These are phyloP conservation scores for Fragaria nilgerrensis DNA, from an alignment of 306 rosid species.

Conservation along the genomic window DNA sequence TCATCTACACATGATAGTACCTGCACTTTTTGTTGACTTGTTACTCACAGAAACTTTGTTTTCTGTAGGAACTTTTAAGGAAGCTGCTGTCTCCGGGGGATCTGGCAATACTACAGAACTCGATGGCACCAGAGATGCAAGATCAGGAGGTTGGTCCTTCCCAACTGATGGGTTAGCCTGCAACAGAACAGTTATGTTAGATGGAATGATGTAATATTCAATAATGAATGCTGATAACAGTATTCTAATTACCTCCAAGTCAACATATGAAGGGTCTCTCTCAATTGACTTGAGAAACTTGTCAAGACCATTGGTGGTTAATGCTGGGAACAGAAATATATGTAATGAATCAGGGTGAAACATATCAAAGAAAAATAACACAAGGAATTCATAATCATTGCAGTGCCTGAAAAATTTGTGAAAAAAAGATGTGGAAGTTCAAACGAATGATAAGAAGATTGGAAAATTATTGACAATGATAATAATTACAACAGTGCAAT, in stretches of 20 bases:
- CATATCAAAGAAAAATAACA: conserved; percentile 2
- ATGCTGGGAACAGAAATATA: conserved; percentile 48
- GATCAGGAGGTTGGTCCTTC: conserved; percentile 97
- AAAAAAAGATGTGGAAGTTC: neutral
- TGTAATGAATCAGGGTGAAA: conserved; percentile 1
- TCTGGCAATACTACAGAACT: conserved; percentile 46
- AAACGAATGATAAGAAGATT: neutral
- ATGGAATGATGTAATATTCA: conserved; percentile 9
- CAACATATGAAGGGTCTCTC: conserved; percentile 77
- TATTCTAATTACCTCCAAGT: conserved; percentile 72
- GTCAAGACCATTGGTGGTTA: conserved; percentile 60
- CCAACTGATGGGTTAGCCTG: conserved; percentile 90
- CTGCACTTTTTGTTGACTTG: conserved; percentile 37
- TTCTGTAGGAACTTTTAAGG: conserved; percentile 39
- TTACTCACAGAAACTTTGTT: conserved; percentile 32
- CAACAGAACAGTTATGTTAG: conserved; percentile 17
- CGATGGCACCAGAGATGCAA: conserved; percentile 73
- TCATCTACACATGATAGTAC: conserved; percentile 29
- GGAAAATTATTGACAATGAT: neutral
- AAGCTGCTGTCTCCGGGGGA: conserved; percentile 50
- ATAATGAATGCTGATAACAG: neutral
- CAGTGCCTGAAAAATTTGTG: neutral
- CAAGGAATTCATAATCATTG: neutral
- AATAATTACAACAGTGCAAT: neutral
- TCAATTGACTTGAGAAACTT: conserved; percentile 73